These are phyloP conservation scores for Blastocystis sp. DNA, from an alignment of 352 stramenopile species.

Conservation along the genomic window DNA sequence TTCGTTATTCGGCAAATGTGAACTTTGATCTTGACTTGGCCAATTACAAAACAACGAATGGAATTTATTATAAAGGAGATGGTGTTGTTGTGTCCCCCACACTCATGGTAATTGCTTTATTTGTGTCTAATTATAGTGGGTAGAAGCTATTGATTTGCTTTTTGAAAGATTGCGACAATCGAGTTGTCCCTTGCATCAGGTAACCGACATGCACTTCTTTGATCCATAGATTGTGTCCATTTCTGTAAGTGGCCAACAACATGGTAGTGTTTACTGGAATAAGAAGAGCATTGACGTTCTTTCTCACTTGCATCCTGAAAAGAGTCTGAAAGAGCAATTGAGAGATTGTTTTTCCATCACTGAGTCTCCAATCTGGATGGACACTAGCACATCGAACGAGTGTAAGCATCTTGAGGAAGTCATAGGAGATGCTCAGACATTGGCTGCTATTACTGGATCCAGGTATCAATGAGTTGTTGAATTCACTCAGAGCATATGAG, in stretches of 20 bases:
- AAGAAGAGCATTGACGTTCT: background rate
- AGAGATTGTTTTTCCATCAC: background rate
- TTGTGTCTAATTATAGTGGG: slow-evolving; percentile 39
- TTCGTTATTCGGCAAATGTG: slow-evolving; percentile 16
- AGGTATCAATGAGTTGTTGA: background rate
- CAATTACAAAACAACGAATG: slow-evolving; percentile 59
- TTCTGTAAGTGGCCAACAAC: slow-evolving; percentile 64
- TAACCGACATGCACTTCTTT: background rate
- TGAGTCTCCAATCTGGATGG: slow-evolving; percentile 64
- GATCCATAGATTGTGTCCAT: slow-evolving; percentile 37
- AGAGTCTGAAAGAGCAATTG: slow-evolving; percentile 27
- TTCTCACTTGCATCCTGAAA: background rate
- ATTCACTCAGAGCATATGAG: slow-evolving; percentile 49
- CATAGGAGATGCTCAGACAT: slow-evolving; percentile 48
- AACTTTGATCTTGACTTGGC: slow-evolving; percentile 64
- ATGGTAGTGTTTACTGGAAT: slow-evolving; percentile 64
- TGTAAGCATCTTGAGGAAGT: slow-evolving; percentile 34
- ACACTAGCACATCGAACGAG: slow-evolving; percentile 61
- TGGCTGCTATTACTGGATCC: slow-evolving; percentile 63
- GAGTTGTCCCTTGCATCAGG: slow-evolving; percentile 7
- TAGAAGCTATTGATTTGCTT: slow-evolving; percentile 63
- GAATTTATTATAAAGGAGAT: slow-evolving; percentile 53
- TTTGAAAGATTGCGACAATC: slow-evolving; percentile 40
- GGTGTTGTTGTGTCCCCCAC: slow-evolving; percentile 62
- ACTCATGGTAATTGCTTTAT: slow-evolving; percentile 48